Base-by-base conservation (phyloP, 108 stramenopile genomes). In the Discostella stelligeroides region DNA sequence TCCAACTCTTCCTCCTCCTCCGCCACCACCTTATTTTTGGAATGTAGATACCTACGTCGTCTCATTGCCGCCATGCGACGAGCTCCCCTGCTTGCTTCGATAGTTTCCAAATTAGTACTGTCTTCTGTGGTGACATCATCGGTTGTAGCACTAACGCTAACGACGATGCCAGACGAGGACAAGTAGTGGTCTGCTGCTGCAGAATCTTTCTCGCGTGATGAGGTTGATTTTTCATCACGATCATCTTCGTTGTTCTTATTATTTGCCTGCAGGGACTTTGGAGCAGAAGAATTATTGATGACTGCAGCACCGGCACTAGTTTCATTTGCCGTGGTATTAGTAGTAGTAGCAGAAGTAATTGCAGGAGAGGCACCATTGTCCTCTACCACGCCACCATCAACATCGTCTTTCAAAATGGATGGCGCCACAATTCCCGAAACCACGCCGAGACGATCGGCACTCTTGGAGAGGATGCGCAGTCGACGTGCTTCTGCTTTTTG, bases 41-140 rank as follows among this genome's bases (percentile, higher is more conserved):
- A 28, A 34, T 68, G n/a, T n/a, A n/a, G 66, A 53, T 66, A 67
- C 30, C 79, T 60, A 37, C 78, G 48, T 37, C 66, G 45, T 42
- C 78, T 67, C 78, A 79, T 79, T 70, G 78, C 78, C 13, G 78
- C 60, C 78, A 79, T 79, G 21, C 78, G 70, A 10, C 60, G 63
- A 41, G 70, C 59, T 56, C 71, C 72, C 41, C 45, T 62, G 14
- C 56, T 56, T 43, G 62, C 55, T 14, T 24, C 23, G n/a, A n/a
- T n/a, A 30, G 54, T 24, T 13, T 21, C 57, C n/a, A 13, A 56
- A 17, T 59, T 56, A 0, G 21, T 56, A 6, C 34, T 34, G n/a
- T n/a, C n/a, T n/a, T n/a, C n/a, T n/a, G n/a, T 27, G 4, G 10
- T 28, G 53, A n/a, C n/a, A n/a, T n/a, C 24, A 25, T 15, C 53